These are phyloP conservation scores for Aphanocladium album DNA, from an alignment of 2,329 filamentous ascomycete genomes.

Conservation along the genomic window DNA sequence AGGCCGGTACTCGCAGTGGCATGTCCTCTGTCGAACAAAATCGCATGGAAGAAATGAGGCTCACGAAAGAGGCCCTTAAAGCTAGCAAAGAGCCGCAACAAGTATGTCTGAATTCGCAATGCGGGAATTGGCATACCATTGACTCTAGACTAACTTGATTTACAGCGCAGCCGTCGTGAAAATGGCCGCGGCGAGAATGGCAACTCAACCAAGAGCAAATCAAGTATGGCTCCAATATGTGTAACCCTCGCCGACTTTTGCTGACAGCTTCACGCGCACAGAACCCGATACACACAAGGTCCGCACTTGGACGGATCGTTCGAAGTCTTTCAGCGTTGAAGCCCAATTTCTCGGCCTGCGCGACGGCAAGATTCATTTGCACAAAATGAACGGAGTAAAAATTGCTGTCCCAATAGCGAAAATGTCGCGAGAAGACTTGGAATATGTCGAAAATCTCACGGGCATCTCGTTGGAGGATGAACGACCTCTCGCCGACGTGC, in stretches of 20 bases:
- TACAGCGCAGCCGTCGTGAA: constrained; percentile 66
- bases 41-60: constrained; percentile 71
- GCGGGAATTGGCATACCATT: no score
- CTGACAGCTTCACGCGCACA: constrained; percentile 29
- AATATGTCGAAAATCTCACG: constrained; percentile 87
- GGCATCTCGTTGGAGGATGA: constrained; percentile 89
- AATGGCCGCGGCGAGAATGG: constrained; percentile 55
- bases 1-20: constrained; percentile 45
- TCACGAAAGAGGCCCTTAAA: constrained; percentile 75
- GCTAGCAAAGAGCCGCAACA: constrained; percentile 52
- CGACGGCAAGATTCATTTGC: constrained; percentile 94
- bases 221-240: constrained; percentile 56
- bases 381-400: constrained; percentile 97
- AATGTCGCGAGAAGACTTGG: constrained; percentile 92
- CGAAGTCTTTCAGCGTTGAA: constrained; percentile 94
- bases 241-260: background rate
- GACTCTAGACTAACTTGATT: constrained; percentile 58
- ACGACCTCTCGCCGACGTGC: constrained; percentile 85
- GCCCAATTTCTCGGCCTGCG: constrained; percentile 92
- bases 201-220: constrained; percentile 55
- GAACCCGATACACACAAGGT: constrained; percentile 80
- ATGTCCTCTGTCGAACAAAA: constrained; percentile 72
- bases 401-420: constrained; percentile 94
- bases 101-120: constrained; percentile 63
- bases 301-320: constrained; percentile 90